Evolutionary conservation across 1,284 basidiomycete species (phyloP).

Genomic region (Ceratobasidium sp.): DNA sequence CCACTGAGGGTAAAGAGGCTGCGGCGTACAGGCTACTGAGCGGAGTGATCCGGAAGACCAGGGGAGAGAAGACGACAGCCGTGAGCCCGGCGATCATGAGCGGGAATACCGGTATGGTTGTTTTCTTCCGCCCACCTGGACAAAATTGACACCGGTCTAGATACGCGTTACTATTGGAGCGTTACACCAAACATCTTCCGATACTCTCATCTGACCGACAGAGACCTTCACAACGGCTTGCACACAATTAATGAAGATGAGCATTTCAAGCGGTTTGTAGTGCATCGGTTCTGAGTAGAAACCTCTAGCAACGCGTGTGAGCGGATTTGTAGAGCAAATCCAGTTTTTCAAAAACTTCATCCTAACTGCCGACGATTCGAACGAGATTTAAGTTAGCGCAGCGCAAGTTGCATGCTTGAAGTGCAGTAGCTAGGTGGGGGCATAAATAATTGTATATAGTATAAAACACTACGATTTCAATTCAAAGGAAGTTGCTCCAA

Average conservation of each 20-base stretch:
- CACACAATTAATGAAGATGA: conserved; percentile 77
- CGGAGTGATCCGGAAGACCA: conserved; percentile 64
- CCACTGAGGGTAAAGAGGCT: conserved; percentile 59
- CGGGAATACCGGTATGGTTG: conserved; percentile 58
- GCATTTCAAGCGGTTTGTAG: conserved; percentile 28
- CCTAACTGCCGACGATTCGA: conserved; percentile 55
- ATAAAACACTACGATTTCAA: neutral
- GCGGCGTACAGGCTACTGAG: conserved; percentile 65
- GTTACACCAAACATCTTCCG: conserved; percentile 69
- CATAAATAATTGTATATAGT: too few relatives aligned
- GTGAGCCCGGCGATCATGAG: conserved; percentile 69
- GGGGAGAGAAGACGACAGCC: conserved; percentile 55
- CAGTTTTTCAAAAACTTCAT: conserved; percentile 59
- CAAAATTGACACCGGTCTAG: conserved; percentile 52
- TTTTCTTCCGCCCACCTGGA: neutral
- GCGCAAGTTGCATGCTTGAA: too few relatives aligned
- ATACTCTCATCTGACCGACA: conserved; percentile 58
- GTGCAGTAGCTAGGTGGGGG: too few relatives aligned
- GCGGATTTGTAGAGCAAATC: conserved; percentile 55
- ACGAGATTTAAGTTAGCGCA: conserved; percentile 11
- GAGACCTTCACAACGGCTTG: conserved; percentile 57
- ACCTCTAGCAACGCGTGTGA: conserved; percentile 47
- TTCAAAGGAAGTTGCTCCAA: neutral
- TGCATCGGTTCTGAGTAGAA: neutral
- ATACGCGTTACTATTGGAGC: conserved; percentile 69